Percentiles rank a stretch among this genome's conserved stretches.
Conservation (phyloP, 352 stramenopile genomes). For the Globisporangium splendens region DNA sequence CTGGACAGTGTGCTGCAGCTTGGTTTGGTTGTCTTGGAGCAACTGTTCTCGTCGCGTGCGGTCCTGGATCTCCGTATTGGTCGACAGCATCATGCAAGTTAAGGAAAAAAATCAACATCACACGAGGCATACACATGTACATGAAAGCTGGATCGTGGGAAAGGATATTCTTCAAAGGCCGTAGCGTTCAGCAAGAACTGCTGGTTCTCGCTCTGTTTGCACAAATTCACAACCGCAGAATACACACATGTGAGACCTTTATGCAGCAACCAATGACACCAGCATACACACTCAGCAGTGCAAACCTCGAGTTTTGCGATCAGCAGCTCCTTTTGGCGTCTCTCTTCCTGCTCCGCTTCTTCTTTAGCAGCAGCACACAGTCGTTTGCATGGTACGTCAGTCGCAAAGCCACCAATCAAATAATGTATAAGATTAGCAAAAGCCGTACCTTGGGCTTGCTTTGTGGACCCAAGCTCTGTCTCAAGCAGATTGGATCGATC, state of each 20-base stretch:
- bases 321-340: slow-evolving; percentile 38
- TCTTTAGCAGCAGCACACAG: background rate
- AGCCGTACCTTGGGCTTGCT: slow-evolving; percentile 40
- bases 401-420: background rate
- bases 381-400: too few species aligned
- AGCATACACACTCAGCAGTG: background rate
- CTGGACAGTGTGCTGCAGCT: slow-evolving; percentile 65
- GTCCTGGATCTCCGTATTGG: slow-evolving; percentile 73
- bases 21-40: slow-evolving; percentile 60
- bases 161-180: slow-evolving; percentile 87
- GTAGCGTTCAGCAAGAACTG: slow-evolving; percentile 79
- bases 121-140: slow-evolving; percentile 8
- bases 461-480: slow-evolving; percentile 48
- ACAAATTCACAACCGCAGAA: background rate
- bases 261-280: background rate
- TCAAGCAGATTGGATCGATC: slow-evolving; percentile 62
- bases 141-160: slow-evolving; percentile 5
- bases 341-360: slow-evolving; percentile 16
- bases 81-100: slow-evolving; percentile 36
- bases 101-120: slow-evolving; percentile 25
- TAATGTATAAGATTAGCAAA: too few species aligned
- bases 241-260: too few species aligned
- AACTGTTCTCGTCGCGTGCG: slow-evolving; percentile 55
- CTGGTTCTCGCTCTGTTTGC: slow-evolving; percentile 68
- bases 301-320: slow-evolving; percentile 75